Evolutionary conservation across 2,329 filamentous ascomycete species (phyloP).

Genomic region (Pseudopyricularia cyperi): DNA sequence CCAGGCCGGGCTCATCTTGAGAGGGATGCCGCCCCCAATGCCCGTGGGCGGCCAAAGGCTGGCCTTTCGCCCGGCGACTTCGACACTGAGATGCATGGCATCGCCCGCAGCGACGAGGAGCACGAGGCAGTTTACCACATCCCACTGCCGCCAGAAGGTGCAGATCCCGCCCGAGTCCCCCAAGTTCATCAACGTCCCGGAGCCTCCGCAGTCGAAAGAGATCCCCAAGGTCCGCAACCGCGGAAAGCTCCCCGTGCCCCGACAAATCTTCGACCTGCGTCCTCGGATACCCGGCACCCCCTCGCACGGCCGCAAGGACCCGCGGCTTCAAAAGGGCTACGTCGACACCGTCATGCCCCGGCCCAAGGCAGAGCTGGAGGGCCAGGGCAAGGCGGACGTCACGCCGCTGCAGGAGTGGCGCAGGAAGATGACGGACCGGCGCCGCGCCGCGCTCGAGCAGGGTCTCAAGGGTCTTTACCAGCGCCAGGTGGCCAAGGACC

Average conservation of each 20-base stretch:
- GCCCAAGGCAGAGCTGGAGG: constrained; percentile 27
- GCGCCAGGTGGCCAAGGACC: constrained; percentile 41
- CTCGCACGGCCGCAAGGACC: not conserved
- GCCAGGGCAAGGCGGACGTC: constrained; percentile 19
- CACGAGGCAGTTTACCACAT: constrained; percentile 11
- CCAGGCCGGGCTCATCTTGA: not conserved
- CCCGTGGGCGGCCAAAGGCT: constrained; percentile 6
- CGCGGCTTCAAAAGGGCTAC: constrained; percentile 30
- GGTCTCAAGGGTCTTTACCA: constrained; percentile 58
- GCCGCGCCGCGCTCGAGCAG: constrained; percentile 58
- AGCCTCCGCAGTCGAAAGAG: constrained; percentile 56
- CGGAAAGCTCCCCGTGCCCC: constrained; percentile 72
- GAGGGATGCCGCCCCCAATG: constrained; percentile 12
- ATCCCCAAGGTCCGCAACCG: constrained; percentile 39
- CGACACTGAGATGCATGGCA: not conserved
- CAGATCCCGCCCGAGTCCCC: constrained; percentile 73
- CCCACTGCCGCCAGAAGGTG: constrained; percentile 23
- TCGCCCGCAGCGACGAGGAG: not conserved
- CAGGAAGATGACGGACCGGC: constrained; percentile 54
- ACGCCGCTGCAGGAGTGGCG: constrained; percentile 46
- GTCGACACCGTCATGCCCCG: constrained; percentile 43
- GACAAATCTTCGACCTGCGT: constrained; percentile 57
- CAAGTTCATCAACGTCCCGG: constrained; percentile 71
- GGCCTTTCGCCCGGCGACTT: not conserved
- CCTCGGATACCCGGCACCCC: constrained; percentile 6